Base-by-base conservation (phyloP, 371 early-diverging fungal species). In the Umbelopsis sp. region DNA sequence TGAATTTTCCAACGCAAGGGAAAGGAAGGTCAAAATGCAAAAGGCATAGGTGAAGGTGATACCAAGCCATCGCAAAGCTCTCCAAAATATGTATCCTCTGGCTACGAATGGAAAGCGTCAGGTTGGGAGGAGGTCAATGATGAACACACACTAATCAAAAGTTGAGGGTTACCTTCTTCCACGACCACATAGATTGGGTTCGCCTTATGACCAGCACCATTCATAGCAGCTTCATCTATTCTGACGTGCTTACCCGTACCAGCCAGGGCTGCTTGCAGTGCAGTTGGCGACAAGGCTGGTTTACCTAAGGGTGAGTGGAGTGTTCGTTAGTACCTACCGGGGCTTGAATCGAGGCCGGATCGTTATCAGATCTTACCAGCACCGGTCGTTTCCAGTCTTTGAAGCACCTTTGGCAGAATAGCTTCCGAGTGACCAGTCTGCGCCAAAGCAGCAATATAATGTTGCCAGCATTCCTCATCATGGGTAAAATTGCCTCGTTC, bases 11-110 rank as follows among this genome's bases (percentile, higher is more conserved):
- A 94, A 74, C 6, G 89, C 86, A n/a, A 93, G 65, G 7, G 91
- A 90, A 22, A 92, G 67, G 57, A 92, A 81, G 0, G 92, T 93
- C 67, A 93, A 72, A 67, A 93, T 88, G 68, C 91, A 92, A 66
- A 93, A 93, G 0, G 91, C 90, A 70, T 92, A 93, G 4, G 91
- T 86, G 0, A 93, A 72, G 8, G 92, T 91, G 41, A 90, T 87
- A 37, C 92, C 85, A 1, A 93, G 68, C 91, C 92, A 93, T 37
- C 91, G 87, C 38, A 90, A 52, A 32, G 87, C 89, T 63, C 87
- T 79, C 92, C 92, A 93, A 24, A 92, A 72, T 79, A 87, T 82
- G 69, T 86, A 89, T 50, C 85, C 84, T 67, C 83, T 86, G 6
- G 88, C 91, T 80, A 78, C 63, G 11, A 50, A 35, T 52, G 18